phyloP scores from a whole-genome alignment of 129 eudicot genomes.

The Pulicaria dysenterica region DNA sequence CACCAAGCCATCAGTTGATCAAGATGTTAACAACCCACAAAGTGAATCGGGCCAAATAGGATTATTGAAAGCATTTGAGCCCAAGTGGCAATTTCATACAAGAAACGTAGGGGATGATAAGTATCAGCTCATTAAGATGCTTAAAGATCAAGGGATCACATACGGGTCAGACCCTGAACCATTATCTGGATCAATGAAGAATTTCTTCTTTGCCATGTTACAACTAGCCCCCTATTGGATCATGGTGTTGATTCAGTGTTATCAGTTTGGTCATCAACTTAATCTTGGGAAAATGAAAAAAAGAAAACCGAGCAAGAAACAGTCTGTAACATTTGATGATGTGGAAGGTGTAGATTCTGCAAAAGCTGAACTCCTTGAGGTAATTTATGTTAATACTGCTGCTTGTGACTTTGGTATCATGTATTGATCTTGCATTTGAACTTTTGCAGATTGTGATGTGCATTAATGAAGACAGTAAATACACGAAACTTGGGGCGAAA shows the following conservation, averaged over 20 bases:
- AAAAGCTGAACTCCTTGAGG: constrained; percentile 46
- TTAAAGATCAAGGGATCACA: constrained; percentile 40
- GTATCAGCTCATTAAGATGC: constrained; percentile 31
- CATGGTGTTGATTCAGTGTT: constrained; percentile 36
- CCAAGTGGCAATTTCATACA: constrained; percentile 32
- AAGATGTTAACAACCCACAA: constrained; percentile 27
- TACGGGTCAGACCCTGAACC: constrained; percentile 46
- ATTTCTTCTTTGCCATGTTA: constrained; percentile 14
- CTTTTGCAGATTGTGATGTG: constrained; percentile 51
- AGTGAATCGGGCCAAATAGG: constrained; percentile 10
- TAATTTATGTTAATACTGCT: background rate
- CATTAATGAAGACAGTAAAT: constrained; percentile 51
- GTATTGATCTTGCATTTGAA: background rate
- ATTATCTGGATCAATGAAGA: constrained; percentile 17
- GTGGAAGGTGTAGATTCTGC: constrained; percentile 47
- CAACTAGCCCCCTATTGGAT: constrained; percentile 43
- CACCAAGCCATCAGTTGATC: constrained; percentile 29
- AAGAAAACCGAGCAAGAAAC: constrained; percentile 40
- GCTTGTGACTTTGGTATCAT: background rate
- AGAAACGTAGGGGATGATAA: constrained; percentile 43
- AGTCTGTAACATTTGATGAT: constrained; percentile 39
- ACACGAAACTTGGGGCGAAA: constrained; percentile 44
- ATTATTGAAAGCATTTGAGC: constrained; percentile 19
- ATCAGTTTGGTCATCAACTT: constrained; percentile 27
- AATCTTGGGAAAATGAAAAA: constrained; percentile 34